Conservation (phyloP, 179 eudicot genomes). For the Dionaea muscipula region DNA sequence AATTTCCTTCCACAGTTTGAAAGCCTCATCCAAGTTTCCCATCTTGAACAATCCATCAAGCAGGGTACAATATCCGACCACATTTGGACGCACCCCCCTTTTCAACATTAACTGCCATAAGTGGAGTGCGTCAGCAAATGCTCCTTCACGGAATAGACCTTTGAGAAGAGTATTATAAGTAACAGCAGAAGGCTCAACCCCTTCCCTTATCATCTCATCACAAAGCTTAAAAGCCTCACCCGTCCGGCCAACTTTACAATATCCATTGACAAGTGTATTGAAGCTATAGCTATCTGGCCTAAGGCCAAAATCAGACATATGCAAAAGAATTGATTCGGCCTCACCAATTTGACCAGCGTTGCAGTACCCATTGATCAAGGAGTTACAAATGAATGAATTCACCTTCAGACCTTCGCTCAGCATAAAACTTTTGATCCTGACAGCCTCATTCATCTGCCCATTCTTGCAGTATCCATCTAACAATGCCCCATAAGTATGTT, state of each 20-base stretch:
- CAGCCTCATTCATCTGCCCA: conserved; percentile 55
- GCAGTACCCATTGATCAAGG: conserved; percentile 74
- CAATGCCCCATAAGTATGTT: conserved; percentile 48
- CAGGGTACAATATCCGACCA: conserved; percentile 56
- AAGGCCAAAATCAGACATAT: conserved; percentile 51
- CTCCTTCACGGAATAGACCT: conserved; percentile 46
- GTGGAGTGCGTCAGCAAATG: conserved; percentile 44
- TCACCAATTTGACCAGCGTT: conserved; percentile 43
- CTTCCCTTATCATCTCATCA: conserved; percentile 45
- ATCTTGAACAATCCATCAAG: conserved; percentile 51
- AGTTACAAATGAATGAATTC: conserved; percentile 54
- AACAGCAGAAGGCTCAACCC: conserved; percentile 35
- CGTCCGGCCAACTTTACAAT: conserved; percentile 42
- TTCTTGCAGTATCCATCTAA: conserved; percentile 55
- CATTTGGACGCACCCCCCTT: conserved; percentile 51
- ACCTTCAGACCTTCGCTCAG: conserved; percentile 40
- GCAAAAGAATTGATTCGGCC: conserved; percentile 30
- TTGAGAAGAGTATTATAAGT: conserved; percentile 67
- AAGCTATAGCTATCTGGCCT: conserved; percentile 75
- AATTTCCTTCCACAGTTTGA: conserved; percentile 54
- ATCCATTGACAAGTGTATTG: conserved; percentile 63
- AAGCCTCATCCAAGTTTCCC: conserved; percentile 37
- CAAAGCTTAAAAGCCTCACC: conserved; percentile 46
- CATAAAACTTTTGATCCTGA: conserved; percentile 51
- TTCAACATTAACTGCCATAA: conserved; percentile 58